Base-by-base conservation (phyloP, 2,329 filamentous ascomycete species). In the Beauveria sp. region DNA sequence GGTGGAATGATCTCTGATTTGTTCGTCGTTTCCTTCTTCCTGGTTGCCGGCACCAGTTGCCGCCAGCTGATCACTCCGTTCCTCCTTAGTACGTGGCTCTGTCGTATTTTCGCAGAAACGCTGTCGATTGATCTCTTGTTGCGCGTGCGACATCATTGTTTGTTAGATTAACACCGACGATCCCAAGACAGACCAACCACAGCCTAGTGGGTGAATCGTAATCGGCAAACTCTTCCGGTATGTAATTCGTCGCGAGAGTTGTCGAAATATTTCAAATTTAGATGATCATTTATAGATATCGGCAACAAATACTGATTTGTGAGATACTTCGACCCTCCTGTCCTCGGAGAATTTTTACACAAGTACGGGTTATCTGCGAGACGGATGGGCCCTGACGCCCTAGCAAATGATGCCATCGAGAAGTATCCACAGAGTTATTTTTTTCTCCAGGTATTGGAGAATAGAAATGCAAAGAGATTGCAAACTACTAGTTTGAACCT, bases 401-500 rank as follows among this genome's bases (percentile, higher is more conserved):
- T 20, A 55, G 52, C 20, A 16, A 12, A 58, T 58, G 55, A 42
- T 58, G 55, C 55, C 55, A 50, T 58, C 9, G 24, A 18, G 14
- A n/a, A 14, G 55, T 55, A 58, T 58, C 55, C 45, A 50, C 55
- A 40, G 16, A 50, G 31, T 10, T 22, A 40, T 49, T 50, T 12
- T 38, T 16, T 38, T 38, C 5, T 38, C 34, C 34, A 38, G 34
- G 34, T 5, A 42, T 50, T 50, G 28, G 28, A 49, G 50, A 58
- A 49, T 58, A n/a, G 45, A 26, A 50, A 56, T 53, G 20, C 28
- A 51, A 43, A 46, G 53, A 56, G n/a, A 56, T 56, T 56, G 42
- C 12, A 31, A 48, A 9, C 3, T 26, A 22, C 22, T 42, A 40
- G 34, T 5, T 38, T 14, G 43, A 26, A 22, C n/a, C 54, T 14